Base-by-base conservation (phyloP, 345 rosid species). In the Zanthoxylum bungeanum region DNA sequence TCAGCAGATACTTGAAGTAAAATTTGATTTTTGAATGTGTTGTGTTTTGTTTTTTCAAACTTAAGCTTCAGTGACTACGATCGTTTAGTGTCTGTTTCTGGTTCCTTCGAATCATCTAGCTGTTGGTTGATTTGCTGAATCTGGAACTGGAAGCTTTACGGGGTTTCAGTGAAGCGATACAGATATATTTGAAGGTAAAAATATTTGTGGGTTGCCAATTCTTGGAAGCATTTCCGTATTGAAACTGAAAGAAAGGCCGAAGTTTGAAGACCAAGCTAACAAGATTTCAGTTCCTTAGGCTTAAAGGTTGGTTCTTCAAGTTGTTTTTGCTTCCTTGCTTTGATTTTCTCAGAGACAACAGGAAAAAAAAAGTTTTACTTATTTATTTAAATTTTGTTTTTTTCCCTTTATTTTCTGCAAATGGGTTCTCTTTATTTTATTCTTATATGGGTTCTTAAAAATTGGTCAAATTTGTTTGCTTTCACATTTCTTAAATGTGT, bases 301-400 rank as follows among this genome's bases (percentile, higher is more conserved):
- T 76, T 87, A 77, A 89, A 87, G 89, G 86, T 84, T 73, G 78
- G 83, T 79, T 68, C 82, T 79, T 74, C 78, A 74, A 64, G 72
- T 71, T 56, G 75, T 71, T 71, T 66, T 75, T 66, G 52, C 19
- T 78, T 64, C 30, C 76, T 71, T 76, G 60, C 69, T 60, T 73
- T 58, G 75, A 77, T 73, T 58, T 63, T 73, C 46, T 47, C 9
- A 17, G 57, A 40, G n/a, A 12, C 47, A 12, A 57, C 27, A 40
- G n/a, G n/a, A 6, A 56, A 70, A 74, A 69, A 37, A 34, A 12
- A 19, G 57, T 33, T 49, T 36, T 27, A n/a, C n/a, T n/a, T n/a
- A n/a, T n/a, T n/a, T n/a, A n/a, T n/a, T n/a, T n/a, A n/a, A n/a
- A n/a, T n/a, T 51, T 51, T 66, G 0, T 44, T 64, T 28, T 55